phyloP scores from a whole-genome alignment of 768 basidiomycete genomes.

The Russula foetens region DNA sequence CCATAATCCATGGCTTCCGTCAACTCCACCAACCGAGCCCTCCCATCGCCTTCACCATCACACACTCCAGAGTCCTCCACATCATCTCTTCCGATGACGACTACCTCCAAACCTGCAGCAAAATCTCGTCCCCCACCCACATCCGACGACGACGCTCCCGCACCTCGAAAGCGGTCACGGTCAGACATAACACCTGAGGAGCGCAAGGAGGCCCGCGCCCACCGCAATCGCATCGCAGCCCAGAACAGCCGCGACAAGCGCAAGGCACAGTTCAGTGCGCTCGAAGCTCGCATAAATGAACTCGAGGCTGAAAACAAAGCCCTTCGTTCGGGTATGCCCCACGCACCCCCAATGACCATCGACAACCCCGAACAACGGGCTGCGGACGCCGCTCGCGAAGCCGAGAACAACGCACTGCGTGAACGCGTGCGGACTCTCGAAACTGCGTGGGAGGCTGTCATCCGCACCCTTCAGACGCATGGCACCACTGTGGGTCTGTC shows the following conservation, averaged over 20 bases:
- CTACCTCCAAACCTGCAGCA: conserved; percentile 13
- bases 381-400: conserved; percentile 39
- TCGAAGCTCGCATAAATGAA: conserved; percentile 87
- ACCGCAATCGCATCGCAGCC: conserved; percentile 88
- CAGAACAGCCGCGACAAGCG: conserved; percentile 89
- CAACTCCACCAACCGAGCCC: background rate
- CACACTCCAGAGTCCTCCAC: conserved; percentile 5
- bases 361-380: conserved; percentile 28
- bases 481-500: conserved; percentile 46
- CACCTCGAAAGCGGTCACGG: conserved; percentile 70
- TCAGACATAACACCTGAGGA: conserved; percentile 59
- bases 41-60: conserved; percentile 4
- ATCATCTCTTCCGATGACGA: conserved; percentile 1
- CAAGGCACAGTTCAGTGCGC: conserved; percentile 83
- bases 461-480: conserved; percentile 65
- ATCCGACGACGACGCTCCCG: conserved; percentile 19
- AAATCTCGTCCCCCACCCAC: conserved; percentile 18
- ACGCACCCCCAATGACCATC: conserved; percentile 23
- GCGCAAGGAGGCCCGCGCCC: conserved; percentile 80
- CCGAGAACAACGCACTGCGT: conserved; percentile 65
- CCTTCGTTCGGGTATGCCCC: conserved; percentile 46
- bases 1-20: conserved; percentile 1
- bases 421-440: conserved; percentile 75
- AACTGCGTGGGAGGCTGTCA: conserved; percentile 72
- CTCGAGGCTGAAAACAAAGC: conserved; percentile 80